Evolutionary conservation across 2,329 filamentous ascomycete genomes (phyloP).

Genomic region (Aureobasidium sp.): DNA sequence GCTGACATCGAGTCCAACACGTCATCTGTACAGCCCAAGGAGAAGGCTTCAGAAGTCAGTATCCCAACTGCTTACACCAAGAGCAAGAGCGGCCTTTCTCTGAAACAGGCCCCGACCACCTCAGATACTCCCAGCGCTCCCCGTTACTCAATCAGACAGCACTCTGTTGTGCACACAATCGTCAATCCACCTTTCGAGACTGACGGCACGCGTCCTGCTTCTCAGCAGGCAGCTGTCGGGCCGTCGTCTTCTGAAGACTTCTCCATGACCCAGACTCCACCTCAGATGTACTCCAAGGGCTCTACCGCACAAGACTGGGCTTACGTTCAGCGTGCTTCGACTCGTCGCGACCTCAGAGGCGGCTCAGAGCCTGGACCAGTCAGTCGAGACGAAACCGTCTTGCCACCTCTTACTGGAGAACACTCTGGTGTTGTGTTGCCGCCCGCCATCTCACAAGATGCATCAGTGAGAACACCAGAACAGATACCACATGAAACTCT

Average conservation of each 20-base stretch:
- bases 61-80: slow-evolving; percentile 11
- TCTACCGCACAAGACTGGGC: slow-evolving; percentile 1
- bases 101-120: background rate
- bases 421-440: background rate
- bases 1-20: slow-evolving; percentile 9
- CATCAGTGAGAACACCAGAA: slow-evolving; percentile 1
- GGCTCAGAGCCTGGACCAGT: background rate
- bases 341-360: background rate
- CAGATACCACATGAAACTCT: background rate
- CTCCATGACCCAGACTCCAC: slow-evolving; percentile 10
- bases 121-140: background rate
- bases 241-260: background rate
- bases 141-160: background rate
- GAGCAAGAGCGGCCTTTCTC: slow-evolving; percentile 1
- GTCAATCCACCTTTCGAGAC: background rate
- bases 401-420: background rate
- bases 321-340: background rate
- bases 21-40: background rate
- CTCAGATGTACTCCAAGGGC: background rate
- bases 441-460: background rate
- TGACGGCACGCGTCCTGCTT: background rate
- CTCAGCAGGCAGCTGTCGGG: background rate
- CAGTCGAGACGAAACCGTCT: background rate
- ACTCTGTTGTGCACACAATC: background rate
- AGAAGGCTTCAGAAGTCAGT: slow-evolving; percentile 1